phyloP scores from a whole-genome alignment of 768 basidiomycete genomes.

The Russula virescens region DNA sequence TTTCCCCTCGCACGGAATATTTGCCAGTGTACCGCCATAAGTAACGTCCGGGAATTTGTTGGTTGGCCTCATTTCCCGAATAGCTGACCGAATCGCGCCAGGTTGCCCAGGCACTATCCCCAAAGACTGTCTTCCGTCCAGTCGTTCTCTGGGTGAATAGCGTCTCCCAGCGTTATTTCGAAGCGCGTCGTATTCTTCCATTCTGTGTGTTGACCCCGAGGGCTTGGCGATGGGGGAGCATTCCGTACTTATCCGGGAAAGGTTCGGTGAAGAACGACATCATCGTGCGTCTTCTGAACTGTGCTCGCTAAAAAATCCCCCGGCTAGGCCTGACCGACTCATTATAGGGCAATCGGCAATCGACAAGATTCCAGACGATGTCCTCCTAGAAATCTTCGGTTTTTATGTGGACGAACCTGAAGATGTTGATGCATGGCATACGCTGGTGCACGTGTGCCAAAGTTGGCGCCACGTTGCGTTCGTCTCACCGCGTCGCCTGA shows the following conservation, averaged over 20 bases:
- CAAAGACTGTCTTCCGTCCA: too few relatives aligned
- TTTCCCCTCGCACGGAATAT: too few relatives aligned
- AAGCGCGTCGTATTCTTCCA: background rate
- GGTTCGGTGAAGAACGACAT: background rate
- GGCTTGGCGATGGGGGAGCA: background rate
- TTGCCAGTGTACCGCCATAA: too few relatives aligned
- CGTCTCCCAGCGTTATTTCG: too few relatives aligned
- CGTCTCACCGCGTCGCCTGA: background rate
- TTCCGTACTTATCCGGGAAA: background rate
- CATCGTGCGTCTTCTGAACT: background rate
- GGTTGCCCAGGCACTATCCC: too few relatives aligned
- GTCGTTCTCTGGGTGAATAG: too few relatives aligned
- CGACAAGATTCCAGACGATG: background rate
- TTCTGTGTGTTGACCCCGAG: background rate
- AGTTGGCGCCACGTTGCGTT: background rate
- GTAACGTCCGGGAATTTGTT: too few relatives aligned
- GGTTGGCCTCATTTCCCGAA: too few relatives aligned
- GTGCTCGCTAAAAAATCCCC: background rate
- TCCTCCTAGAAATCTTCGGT: slow-evolving; percentile 1
- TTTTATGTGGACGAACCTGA: background rate
- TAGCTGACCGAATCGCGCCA: too few relatives aligned
- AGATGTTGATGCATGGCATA: background rate
- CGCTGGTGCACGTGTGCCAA: slow-evolving; percentile 1
- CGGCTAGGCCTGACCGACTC: background rate
- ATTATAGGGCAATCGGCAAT: background rate